phyloP scores from a whole-genome alignment of 2,329 filamentous ascomycete species.

The Calycina marina region DNA sequence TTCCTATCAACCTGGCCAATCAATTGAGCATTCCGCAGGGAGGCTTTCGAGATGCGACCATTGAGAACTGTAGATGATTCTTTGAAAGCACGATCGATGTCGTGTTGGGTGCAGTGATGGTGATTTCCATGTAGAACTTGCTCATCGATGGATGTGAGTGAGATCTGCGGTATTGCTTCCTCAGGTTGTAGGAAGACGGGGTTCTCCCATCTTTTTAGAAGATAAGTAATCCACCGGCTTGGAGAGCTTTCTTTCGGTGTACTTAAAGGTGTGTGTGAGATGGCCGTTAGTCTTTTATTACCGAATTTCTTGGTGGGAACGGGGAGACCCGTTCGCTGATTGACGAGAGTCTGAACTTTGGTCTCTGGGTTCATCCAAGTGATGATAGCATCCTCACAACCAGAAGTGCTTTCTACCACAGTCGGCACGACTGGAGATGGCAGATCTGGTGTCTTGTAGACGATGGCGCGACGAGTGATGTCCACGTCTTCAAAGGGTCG shows the following conservation, averaged over 20 bases:
- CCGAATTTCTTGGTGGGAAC: not conserved
- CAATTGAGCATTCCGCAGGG: conserved; percentile 45
- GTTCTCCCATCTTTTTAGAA: conserved; percentile 58
- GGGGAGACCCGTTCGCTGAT: conserved; percentile 39
- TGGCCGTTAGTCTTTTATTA: not conserved
- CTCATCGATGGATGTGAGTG: conserved; percentile 16
- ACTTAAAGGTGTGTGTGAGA: not conserved
- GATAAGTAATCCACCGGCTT: conserved; percentile 40
- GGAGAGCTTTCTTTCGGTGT: conserved; percentile 13
- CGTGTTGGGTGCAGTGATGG: conserved; percentile 17
- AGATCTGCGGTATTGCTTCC: conserved; percentile 29
- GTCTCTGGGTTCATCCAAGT: conserved; percentile 49
- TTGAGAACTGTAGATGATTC: conserved; percentile 17
- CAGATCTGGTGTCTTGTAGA: conserved; percentile 3
- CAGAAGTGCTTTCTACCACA: conserved; percentile 1
- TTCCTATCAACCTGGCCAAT: conserved; percentile 80
- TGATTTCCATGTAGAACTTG: conserved; percentile 12
- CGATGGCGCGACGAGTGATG: not conserved
- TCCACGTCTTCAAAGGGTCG: conserved; percentile 30
- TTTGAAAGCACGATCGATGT: conserved; percentile 19
- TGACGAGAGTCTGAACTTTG: conserved; percentile 33
- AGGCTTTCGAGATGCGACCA: conserved; percentile 44
- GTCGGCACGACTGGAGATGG: not conserved
- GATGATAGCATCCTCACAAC: conserved; percentile 25
- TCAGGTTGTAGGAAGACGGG: conserved; percentile 50